A percentile compares a stretch with the other conserved stretches of the same genome.
Conservation (phyloP, 345 rosid species). For the Eucalyptus curtisii region DNA sequence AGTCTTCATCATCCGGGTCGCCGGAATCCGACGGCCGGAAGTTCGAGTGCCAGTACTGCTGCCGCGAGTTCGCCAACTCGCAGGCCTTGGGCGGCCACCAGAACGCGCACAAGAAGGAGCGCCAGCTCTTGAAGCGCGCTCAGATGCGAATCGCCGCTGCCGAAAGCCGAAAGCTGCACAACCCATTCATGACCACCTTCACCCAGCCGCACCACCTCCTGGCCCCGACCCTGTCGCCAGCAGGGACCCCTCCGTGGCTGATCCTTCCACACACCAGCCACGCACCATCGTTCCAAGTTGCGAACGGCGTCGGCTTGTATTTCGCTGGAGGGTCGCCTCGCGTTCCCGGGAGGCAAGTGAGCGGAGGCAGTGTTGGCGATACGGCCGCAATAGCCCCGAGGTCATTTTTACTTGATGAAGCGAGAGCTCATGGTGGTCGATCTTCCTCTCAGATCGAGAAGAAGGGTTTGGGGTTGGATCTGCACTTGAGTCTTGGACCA, state of each 20-base stretch:
- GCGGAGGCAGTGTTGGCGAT: background rate
- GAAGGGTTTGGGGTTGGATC: conserved; percentile 51
- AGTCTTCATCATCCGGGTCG: background rate
- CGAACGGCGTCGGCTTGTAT: background rate
- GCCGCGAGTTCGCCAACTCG: conserved; percentile 83
- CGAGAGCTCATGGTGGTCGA: conserved; percentile 16
- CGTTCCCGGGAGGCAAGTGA: background rate
- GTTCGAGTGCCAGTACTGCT: conserved; percentile 92
- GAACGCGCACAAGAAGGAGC: conserved; percentile 97
- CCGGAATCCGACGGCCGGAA: conserved; percentile 16
- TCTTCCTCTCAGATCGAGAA: conserved; percentile 11
- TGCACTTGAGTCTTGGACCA: conserved; percentile 74
- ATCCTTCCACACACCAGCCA: conserved; percentile 11
- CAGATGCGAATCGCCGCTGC: conserved; percentile 49
- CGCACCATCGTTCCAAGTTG: conserved; percentile 8
- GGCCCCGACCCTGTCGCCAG: conserved; percentile 12
- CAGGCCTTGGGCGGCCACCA: conserved; percentile 98
- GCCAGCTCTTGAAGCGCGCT: conserved; percentile 71
- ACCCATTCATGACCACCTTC: conserved; percentile 49
- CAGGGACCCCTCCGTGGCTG: conserved; percentile 18
- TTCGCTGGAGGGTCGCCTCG: background rate
- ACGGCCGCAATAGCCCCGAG: background rate
- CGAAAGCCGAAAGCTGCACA: background rate
- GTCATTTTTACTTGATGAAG: background rate
- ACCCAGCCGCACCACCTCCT: conserved; percentile 44